Evolutionary conservation across 2,329 filamentous ascomycete genomes (phyloP).

Genomic region (Exophiala dermatitidis): DNA sequence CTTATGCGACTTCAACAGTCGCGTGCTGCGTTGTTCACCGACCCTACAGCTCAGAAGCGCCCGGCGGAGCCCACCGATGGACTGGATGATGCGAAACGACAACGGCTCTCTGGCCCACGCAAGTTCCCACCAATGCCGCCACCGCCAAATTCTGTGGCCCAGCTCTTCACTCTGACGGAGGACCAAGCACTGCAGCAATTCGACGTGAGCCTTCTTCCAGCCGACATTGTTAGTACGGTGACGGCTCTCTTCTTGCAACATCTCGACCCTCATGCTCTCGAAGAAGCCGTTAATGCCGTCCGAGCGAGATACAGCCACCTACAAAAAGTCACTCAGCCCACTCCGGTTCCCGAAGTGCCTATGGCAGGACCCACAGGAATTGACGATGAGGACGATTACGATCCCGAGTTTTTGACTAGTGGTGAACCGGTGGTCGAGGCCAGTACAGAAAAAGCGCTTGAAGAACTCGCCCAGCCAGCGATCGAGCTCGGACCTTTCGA

Average conservation of each 20-base stretch:
- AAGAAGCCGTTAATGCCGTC: constrained; percentile 62
- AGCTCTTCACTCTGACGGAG: constrained; percentile 77
- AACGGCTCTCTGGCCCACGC: constrained; percentile 53
- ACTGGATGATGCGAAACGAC: constrained; percentile 72
- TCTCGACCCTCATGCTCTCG: constrained; percentile 61
- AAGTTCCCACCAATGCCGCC: constrained; percentile 64
- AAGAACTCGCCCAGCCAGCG: constrained; percentile 45
- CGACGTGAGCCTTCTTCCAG: constrained; percentile 71
- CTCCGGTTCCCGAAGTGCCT: constrained; percentile 28
- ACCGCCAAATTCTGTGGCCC: constrained; percentile 69
- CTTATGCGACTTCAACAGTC: constrained; percentile 74
- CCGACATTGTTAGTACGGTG: constrained; percentile 69
- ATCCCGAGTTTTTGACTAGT: constrained; percentile 72
- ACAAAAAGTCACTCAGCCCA: constrained; percentile 29
- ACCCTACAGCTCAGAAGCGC: constrained; percentile 63
- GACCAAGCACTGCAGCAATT: constrained; percentile 70
- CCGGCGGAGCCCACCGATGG: constrained; percentile 65
- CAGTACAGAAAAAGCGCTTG: constrained; percentile 45
- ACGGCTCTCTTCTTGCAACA: constrained; percentile 69
- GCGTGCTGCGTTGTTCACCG: constrained; percentile 71
- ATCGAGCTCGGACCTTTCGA: constrained; percentile 67
- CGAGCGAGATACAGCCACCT: constrained; percentile 28
- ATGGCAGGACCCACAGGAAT: constrained; percentile 50
- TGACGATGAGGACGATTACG: constrained; percentile 85
- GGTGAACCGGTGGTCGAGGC: constrained; percentile 70